Evolutionary conservation across 371 early-diverging fungal species (phyloP), one percentile per base, ranked within the genome.

Genomic region (Mortierella sp.): DNA sequence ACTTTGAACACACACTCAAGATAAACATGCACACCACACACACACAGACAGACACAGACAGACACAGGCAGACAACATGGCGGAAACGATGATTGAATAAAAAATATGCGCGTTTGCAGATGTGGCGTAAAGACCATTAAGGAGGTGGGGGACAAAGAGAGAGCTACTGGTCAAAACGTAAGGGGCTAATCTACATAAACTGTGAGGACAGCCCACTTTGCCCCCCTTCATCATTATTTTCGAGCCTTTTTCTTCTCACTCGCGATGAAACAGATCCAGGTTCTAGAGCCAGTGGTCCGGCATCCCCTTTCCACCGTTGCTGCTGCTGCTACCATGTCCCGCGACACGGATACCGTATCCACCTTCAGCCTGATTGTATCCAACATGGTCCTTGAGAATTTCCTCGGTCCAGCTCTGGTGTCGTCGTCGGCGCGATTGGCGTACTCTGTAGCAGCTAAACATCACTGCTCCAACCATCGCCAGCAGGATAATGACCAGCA

Each of bases 261-360:
- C 68, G 26, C 80, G 76, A 76, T 78, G 83, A 76, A 76, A 76
- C 76, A 79, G 37, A 41, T 76, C 84, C 55, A 83, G 66, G 70
- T 72, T 74, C 73, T 75, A 78, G 34, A 72, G 44, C 75, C 75
- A 83, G 6, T 73, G 50, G 29, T 79, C 76, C 10, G 75, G 68
- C 26, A 53, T 78, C 47, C 66, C 78, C 67, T 78, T 74, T 22
- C 71, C 63, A 34, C 14, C 34, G 37, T 52, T 34, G 47, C 68
- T 11, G 14, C 13, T 29, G 26, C 45, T 45, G 8, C 31, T 19
- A 19, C 37, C 39, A n/a, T 19, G 14, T 34, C 44, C 48, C 2
- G 68, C 66, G 14, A 77, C 64, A 48, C 73, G 72, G 73, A 79
- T 77, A 34, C 84, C 84, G 64, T 78, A 83, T 4, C 84, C 84